A percentile compares a stretch with the other conserved stretches of the same genome.
phyloP scores from a whole-genome alignment of 2,329 filamentous ascomycete species.

The Saccharata proteae region DNA sequence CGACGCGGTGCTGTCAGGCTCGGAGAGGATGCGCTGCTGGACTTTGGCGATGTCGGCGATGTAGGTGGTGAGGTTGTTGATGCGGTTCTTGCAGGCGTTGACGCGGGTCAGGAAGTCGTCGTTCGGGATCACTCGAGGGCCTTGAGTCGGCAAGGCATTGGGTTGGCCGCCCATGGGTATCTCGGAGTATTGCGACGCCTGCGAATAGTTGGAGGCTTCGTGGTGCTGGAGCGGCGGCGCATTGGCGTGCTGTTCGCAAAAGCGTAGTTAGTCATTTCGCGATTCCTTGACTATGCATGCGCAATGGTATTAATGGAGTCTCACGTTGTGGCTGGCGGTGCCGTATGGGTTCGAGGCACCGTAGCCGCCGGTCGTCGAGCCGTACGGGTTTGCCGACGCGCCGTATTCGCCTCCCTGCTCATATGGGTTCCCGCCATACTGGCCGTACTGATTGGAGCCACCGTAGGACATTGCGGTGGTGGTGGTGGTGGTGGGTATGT shows the following conservation, averaged over 20 bases:
- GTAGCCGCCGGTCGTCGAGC: constrained; percentile 10
- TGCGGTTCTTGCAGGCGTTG: constrained; percentile 53
- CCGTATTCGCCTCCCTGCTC: constrained; percentile 15
- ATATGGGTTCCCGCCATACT: constrained; percentile 50
- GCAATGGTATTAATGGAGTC: constrained; percentile 19
- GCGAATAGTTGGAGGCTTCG: constrained; percentile 25
- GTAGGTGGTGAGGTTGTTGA: constrained; percentile 52
- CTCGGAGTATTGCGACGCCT: constrained; percentile 25
- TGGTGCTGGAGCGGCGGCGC: constrained; percentile 21
- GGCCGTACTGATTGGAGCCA: constrained; percentile 30
- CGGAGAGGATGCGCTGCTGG: constrained; percentile 57
- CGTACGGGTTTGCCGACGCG: constrained; percentile 17
- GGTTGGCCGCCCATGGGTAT: background rate
- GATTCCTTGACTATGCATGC: constrained; percentile 10
- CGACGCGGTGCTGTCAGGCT: constrained; percentile 43
- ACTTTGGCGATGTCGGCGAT: constrained; percentile 56
- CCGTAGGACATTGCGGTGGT: constrained; percentile 12
- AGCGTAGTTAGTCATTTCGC: constrained; percentile 3
- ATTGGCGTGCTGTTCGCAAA: no score
- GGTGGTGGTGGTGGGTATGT: constrained; percentile 12
- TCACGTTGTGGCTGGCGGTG: no score
- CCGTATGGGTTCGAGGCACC: constrained; percentile 27
- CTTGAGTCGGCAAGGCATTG: constrained; percentile 23
- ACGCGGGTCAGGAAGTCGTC: constrained; percentile 59
- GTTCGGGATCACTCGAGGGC: constrained; percentile 41